Evolutionary conservation across 129 eudicot species (phyloP).

Genomic region (sunflower (Helianthus annuus)): HanXRQr2.0-SUNRISE NC_035436.2:14875203-14875702

Average conservation of each 20-base stretch:
- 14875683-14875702: constrained; percentile 74
- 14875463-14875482: background rate
- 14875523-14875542: background rate
- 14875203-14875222: background rate
- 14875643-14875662: constrained; percentile 86
- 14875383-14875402: background rate
- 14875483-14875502: background rate
- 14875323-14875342: background rate
- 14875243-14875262: background rate
- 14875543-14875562: background rate
- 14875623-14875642: constrained; percentile 91
- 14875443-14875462: background rate
- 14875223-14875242: no score
- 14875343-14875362: background rate
- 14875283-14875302: background rate
- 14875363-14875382: background rate
- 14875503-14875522: background rate
- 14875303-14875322: background rate
- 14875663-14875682: constrained; percentile 70
- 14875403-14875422: background rate
- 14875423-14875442: background rate
- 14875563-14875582: background rate
- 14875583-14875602: constrained; percentile 81
- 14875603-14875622: constrained; percentile 96
- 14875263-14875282: background rate